Evolutionary conservation across 495 filamentous ascomycete species (phyloP).

Genomic region (Penicillium dipodomyicola): DNA sequence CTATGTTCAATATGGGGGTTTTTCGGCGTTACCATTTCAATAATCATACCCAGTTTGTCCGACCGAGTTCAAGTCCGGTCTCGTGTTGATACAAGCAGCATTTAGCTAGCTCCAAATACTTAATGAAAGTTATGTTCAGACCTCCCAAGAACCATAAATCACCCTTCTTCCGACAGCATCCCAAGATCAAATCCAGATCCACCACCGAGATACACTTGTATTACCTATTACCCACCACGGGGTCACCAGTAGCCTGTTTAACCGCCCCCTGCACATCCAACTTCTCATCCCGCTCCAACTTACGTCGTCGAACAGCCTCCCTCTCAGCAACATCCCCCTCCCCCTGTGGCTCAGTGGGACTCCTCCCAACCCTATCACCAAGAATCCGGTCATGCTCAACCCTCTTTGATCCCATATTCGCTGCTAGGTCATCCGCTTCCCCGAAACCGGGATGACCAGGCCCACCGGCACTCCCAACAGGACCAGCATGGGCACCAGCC

Average conservation of each 20-base stretch:
- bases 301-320: slow-evolving; percentile 30
- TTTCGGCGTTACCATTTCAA: slow-evolving; percentile 9
- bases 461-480: slow-evolving; percentile 30
- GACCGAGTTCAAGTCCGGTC: not conserved
- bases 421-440: slow-evolving; percentile 36
- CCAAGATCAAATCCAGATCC: not conserved
- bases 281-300: slow-evolving; percentile 30
- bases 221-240: slow-evolving; percentile 24
- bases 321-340: slow-evolving; percentile 29
- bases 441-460: slow-evolving; percentile 36
- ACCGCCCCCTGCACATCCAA: slow-evolving; percentile 34
- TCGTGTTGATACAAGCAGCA: slow-evolving; percentile 5
- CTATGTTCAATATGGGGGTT: not conserved
- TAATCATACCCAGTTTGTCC: slow-evolving; percentile 8
- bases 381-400: slow-evolving; percentile 45
- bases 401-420: slow-evolving; percentile 47
- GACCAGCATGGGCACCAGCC: slow-evolving; percentile 38
- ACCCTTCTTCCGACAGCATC: not conserved
- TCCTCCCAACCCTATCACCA: slow-evolving; percentile 31
- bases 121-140: slow-evolving; percentile 11
- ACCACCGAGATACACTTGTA: not conserved
- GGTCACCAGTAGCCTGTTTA: slow-evolving; percentile 29
- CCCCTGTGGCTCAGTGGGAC: slow-evolving; percentile 17
- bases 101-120: slow-evolving; percentile 4
- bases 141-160: not conserved